phyloP scores from a whole-genome alignment of 2,329 filamentous ascomycete species.

The Botryotinia calthae region DNA sequence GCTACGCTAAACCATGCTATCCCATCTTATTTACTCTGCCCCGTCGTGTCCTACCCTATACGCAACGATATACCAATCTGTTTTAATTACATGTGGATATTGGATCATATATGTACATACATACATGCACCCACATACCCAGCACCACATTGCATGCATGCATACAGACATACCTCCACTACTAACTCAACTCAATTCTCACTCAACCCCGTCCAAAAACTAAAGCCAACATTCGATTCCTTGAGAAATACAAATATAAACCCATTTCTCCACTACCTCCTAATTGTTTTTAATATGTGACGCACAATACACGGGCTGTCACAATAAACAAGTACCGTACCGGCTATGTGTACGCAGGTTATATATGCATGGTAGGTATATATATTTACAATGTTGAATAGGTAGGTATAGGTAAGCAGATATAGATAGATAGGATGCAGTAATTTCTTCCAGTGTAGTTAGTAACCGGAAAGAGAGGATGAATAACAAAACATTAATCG shows the following conservation, averaged over 20 bases:
- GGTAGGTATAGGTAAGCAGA: neutral
- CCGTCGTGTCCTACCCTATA: neutral
- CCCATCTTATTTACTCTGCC: neutral
- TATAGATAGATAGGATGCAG: neutral
- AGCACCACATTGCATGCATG: neutral
- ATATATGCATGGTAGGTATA: neutral
- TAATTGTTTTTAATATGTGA: neutral
- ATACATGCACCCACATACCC: neutral
- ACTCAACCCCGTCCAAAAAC: rapidly evolving
- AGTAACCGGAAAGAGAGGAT: neutral
- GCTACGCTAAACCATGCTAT: neutral
- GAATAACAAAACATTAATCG: neutral
- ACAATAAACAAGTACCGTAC: neutral
- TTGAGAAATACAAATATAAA: neutral
- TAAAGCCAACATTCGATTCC: neutral
- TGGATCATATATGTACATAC: neutral
- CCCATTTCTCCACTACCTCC: neutral
- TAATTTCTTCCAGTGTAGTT: neutral
- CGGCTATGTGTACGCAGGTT: neutral
- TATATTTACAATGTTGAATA: too few species aligned
- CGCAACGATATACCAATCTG: too few species aligned
- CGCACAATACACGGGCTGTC: too few species aligned
- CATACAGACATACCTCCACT: neutral
- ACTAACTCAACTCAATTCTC: neutral
- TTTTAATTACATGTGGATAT: too few species aligned